A percentile compares a stretch with the other conserved stretches of the same genome.
Conservation (phyloP, 108 stramenopile genomes). For the Conticribra guillardii region DNA sequence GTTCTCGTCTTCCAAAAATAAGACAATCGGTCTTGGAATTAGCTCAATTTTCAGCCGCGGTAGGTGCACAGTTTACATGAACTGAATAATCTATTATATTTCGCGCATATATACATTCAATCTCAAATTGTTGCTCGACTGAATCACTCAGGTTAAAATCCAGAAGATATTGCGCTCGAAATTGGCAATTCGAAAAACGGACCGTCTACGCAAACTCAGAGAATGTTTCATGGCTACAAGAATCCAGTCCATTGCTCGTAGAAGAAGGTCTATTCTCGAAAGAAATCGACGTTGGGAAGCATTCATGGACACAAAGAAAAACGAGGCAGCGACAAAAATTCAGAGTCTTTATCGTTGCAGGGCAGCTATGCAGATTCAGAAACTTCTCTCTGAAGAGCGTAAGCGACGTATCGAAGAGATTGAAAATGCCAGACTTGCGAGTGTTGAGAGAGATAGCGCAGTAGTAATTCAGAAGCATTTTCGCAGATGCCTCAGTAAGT, state of each 20-base stretch:
- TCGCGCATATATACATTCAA: not conserved
- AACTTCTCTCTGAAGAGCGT: slow-evolving; percentile 13
- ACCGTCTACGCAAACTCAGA: slow-evolving; percentile 12
- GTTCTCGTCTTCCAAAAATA: not conserved
- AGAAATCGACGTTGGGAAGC: slow-evolving; percentile 11
- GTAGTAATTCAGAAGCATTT: slow-evolving; percentile 33
- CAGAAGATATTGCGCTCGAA: slow-evolving; percentile 17
- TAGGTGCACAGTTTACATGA: not conserved
- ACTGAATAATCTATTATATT: not conserved
- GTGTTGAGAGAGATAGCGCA: slow-evolving; percentile 11
- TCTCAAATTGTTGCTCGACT: not conserved
- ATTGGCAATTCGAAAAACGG: slow-evolving; percentile 6
- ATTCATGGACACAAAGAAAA: not conserved
- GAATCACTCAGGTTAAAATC: slow-evolving; percentile 12
- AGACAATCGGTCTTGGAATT: not conserved
- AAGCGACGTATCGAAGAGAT: slow-evolving; percentile 2
- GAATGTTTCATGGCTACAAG: slow-evolving; percentile 22
- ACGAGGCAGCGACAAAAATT: slow-evolving; percentile 17
- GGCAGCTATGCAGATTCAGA: not conserved
- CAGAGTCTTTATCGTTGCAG: slow-evolving; percentile 18
- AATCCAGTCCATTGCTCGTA: slow-evolving; percentile 31
- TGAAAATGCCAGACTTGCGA: slow-evolving; percentile 3
- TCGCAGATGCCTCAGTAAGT: slow-evolving; percentile 19
- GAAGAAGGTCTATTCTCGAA: slow-evolving; percentile 1
- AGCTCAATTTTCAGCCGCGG: slow-evolving; percentile 21